These are phyloP conservation scores for Astrephomene gubernaculifera DNA, from an alignment of 139 green algal genomes.

Conservation along the genomic window DNA sequence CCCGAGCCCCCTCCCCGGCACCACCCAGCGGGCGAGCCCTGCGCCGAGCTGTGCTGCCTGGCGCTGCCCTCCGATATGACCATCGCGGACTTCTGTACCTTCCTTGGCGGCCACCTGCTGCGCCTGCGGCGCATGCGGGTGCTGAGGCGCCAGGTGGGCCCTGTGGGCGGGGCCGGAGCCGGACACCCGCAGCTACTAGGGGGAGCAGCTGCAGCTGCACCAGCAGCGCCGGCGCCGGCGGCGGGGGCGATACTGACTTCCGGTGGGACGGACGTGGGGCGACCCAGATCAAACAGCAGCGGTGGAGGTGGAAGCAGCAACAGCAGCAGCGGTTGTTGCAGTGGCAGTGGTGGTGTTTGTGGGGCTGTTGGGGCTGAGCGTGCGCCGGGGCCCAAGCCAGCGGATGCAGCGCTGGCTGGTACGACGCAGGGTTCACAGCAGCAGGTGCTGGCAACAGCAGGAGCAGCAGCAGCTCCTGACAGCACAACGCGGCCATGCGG, in stretches of 20 bases:
- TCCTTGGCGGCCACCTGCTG: slow-evolving; percentile 83
- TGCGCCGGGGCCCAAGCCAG: too few relatives aligned
- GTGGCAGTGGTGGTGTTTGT: background rate
- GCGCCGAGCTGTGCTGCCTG: slow-evolving; percentile 81
- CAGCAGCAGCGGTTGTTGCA: background rate
- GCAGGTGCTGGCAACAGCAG: too few relatives aligned
- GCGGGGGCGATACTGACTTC: background rate
- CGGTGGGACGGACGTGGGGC: background rate
- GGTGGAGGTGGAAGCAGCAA: background rate
- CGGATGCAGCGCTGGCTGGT: too few relatives aligned
- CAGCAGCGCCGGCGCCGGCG: background rate
- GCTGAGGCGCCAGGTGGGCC: slow-evolving; percentile 73
- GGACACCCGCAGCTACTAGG: background rate
- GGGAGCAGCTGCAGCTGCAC: background rate
- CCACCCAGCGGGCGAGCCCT: slow-evolving; percentile 18
- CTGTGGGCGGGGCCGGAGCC: slow-evolving; percentile 10
- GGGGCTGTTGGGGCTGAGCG: background rate
- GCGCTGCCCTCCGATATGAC: slow-evolving; percentile 90
- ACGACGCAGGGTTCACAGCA: too few relatives aligned
- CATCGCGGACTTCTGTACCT: slow-evolving; percentile 92
- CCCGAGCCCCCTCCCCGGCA: background rate
- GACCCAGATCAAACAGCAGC: too few relatives aligned
- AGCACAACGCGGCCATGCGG: background rate
- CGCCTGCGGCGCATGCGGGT: slow-evolving; percentile 79
- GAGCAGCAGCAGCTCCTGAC: background rate